A percentile compares a stretch with the other conserved stretches of the same genome.
phyloP scores from a whole-genome alignment of 2,329 filamentous ascomycete genomes.

The Sporothrix variecibatus region DNA sequence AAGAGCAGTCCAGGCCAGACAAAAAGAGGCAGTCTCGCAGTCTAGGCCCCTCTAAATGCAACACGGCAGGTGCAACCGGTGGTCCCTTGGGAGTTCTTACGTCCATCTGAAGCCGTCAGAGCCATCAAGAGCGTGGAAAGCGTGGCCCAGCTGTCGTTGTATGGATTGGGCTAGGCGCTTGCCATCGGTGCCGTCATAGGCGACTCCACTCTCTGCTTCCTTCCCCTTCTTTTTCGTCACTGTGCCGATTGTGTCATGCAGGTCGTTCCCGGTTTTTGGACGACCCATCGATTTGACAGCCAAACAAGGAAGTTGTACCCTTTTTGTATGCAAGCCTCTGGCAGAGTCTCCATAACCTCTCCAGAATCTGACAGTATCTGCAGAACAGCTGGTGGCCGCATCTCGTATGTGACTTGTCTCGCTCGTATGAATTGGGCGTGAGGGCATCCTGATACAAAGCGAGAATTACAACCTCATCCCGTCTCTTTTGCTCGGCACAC shows the following conservation, averaged over 20 bases:
- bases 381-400: background rate
- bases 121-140: too few species aligned
- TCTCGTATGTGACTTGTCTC: background rate
- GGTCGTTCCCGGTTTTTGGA: slow-evolving; percentile 20
- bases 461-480: background rate
- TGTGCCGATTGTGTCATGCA: slow-evolving; percentile 17
- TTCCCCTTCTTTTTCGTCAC: slow-evolving; percentile 18
- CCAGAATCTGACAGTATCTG: background rate
- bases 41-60: slow-evolving; percentile 11
- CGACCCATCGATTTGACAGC: slow-evolving; percentile 8
- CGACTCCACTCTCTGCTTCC: slow-evolving; percentile 1
- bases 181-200: slow-evolving; percentile 20
- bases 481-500: background rate
- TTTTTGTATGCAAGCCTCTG: background rate
- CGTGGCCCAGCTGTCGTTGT: background rate
- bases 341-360: too few species aligned
- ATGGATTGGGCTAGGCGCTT: background rate
- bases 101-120: background rate
- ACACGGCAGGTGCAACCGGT: slow-evolving; percentile 6
- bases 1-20: background rate
- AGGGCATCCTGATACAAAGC: background rate
- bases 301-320: slow-evolving; percentile 17
- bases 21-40: slow-evolving; percentile 3
- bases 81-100: background rate
- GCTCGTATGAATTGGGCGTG: background rate